Evolutionary conservation across 768 basidiomycete species (phyloP), one percentile per base, ranked within the genome.

Genomic region (Lactarius quietus): DNA sequence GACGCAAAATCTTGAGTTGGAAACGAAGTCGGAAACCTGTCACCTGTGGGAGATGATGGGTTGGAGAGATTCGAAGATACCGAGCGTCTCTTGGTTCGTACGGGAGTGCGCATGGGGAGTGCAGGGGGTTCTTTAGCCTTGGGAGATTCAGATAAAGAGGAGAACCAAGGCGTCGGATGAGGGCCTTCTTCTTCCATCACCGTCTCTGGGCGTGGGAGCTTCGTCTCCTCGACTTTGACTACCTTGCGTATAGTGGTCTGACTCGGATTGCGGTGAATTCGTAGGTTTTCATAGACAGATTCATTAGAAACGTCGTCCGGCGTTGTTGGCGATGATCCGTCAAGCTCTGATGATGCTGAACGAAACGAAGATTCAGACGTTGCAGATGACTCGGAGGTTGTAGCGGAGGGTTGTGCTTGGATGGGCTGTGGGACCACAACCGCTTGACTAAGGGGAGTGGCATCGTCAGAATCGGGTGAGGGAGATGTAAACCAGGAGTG

Each of bases 41-140:
- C 78, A 74, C 36, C 72, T 0, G 77, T 77, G 1, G 83, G 81
- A 0, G 85, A 83, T 12, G 78, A 78, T 12, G 82, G 79, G 58
- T 89, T 86, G 36, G 90, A 90, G 65, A 93, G 78, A 8, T 87
- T 88, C 2, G 94, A 96, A 1, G 95, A 96, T 6, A 98, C 89
- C 2, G 95, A 97, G 28, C 96, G 90, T 5, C 96, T 88, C 74
- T 99, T 99, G 3, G 96, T 98, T 14, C 95, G 86, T 4, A 89
- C 93, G 5, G 96, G 96, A 0, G 96, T 99, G 14, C 95, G 90
- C 28, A 86, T 78, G 5, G 93, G 86, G 68, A 84, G 78, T 0
- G 82, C 73, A 33, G 88, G 86, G 31, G 92, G 84, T 17, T 80
- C 71, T 61, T 71, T 75, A 29, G 59, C 57, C 52, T 20, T 72